phyloP scores from a whole-genome alignment of 164 flowering plant species.

The Piper betle region DNA sequence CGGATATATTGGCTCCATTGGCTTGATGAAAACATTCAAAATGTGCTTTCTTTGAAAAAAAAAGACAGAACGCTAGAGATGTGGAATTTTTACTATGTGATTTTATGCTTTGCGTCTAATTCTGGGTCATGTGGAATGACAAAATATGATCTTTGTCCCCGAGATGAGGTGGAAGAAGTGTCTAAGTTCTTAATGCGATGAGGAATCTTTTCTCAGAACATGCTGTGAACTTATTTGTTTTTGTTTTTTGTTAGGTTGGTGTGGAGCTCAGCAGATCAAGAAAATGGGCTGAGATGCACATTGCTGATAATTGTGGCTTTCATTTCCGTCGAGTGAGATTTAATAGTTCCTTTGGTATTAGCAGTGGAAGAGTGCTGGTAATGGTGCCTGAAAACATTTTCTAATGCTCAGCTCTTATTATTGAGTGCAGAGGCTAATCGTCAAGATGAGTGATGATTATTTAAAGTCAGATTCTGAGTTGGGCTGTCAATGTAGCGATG shows the following conservation, averaged over 20 bases:
- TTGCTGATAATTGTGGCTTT: conserved; percentile 84
- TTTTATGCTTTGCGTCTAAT: too few species aligned
- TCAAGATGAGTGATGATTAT: conserved; percentile 25
- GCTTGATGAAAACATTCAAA: too few species aligned
- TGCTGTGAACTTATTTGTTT: not conserved
- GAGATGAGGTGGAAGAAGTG: too few species aligned
- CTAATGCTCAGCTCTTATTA: not conserved
- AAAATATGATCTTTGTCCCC: too few species aligned
- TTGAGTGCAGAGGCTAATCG: conserved; percentile 48
- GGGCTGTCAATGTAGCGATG: conserved; percentile 6
- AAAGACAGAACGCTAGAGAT: too few species aligned
- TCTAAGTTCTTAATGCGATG: not conserved
- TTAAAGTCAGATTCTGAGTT: conserved; percentile 10
- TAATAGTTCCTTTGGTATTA: not conserved
- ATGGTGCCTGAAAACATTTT: not conserved
- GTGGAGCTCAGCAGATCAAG: conserved; percentile 45
- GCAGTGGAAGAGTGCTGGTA: not conserved
- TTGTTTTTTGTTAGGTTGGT: conserved; percentile 27
- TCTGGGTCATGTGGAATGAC: too few species aligned
- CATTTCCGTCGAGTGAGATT: conserved; percentile 75
- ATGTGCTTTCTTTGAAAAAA: too few species aligned
- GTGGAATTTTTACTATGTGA: too few species aligned
- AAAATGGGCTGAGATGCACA: conserved; percentile 70
- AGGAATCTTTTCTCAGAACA: not conserved
- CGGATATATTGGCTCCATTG: too few species aligned